A percentile compares a stretch with the other conserved stretches of the same genome.
phyloP scores from a whole-genome alignment of 179 eudicot species.

The Spergularia azorica region DNA sequence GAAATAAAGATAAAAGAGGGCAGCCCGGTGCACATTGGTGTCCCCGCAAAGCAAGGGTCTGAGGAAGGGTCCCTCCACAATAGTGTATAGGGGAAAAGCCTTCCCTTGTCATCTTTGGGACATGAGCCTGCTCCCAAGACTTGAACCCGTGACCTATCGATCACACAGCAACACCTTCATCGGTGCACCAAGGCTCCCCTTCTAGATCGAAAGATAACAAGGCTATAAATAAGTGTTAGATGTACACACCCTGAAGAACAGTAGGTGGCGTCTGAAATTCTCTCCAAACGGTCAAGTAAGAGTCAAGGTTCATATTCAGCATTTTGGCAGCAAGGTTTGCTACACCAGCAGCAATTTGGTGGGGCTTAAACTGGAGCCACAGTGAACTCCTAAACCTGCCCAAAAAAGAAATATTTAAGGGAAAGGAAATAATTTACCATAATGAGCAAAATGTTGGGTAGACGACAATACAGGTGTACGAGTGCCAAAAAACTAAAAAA shows the following conservation, averaged over 20 bases:
- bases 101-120: no score
- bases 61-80: no score
- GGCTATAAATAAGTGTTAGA: background rate
- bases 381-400: constrained; percentile 81
- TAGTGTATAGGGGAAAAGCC: no score
- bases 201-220: background rate
- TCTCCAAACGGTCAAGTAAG: constrained; percentile 54
- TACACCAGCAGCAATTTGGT: constrained; percentile 91
- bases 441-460: background rate
- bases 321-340: constrained; percentile 77
- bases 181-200: no score
- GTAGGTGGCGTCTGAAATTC: constrained; percentile 75
- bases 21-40: no score
- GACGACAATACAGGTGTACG: background rate
- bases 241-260: constrained; percentile 60
- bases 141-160: no score
- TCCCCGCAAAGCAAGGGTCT: no score
- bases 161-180: no score
- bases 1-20: background rate
- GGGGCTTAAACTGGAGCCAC: constrained; percentile 92
- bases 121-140: no score
- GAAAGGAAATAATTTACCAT: background rate
- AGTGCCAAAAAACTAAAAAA: constrained; percentile 1
- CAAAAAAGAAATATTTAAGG: constrained; percentile 15
- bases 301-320: constrained; percentile 66